Evolutionary conservation across 768 basidiomycete genomes (phyloP).

Genomic region (Rhodosporidiobolus odoratus): DNA sequence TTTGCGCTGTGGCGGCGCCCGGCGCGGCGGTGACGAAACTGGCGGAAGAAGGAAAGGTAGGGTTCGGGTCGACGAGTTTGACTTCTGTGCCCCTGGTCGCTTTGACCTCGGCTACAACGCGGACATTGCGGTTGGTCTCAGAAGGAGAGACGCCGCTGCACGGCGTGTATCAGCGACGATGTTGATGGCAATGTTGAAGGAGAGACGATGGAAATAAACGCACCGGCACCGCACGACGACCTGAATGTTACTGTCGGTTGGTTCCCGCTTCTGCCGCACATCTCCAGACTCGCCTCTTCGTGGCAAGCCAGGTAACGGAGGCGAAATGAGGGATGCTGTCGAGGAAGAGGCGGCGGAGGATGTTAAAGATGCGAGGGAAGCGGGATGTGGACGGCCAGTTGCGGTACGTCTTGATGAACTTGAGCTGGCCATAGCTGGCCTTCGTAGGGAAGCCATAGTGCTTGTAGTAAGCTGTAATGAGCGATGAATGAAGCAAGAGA

Average conservation of each 20-base stretch:
- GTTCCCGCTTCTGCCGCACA: not conserved
- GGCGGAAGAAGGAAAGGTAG: constrained; percentile 56
- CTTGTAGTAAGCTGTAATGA: too few relatives aligned
- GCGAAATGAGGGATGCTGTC: not conserved
- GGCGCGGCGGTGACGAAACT: not conserved
- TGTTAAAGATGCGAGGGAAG: not conserved
- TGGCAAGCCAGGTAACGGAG: not conserved
- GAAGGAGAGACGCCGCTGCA: constrained; percentile 25
- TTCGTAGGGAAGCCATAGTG: too few relatives aligned
- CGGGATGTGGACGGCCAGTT: not conserved
- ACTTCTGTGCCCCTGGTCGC: constrained; percentile 36
- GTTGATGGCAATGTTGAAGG: not conserved
- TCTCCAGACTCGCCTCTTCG: not conserved
- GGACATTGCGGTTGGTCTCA: constrained; percentile 4
- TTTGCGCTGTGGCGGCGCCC: not conserved
- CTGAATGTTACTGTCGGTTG: constrained; percentile 62
- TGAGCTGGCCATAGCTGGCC: too few relatives aligned
- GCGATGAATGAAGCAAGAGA: too few relatives aligned
- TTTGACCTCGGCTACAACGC: constrained; percentile 23
- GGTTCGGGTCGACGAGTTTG: constrained; percentile 48
- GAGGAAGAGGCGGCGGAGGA: not conserved
- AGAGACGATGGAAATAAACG: constrained; percentile 24
- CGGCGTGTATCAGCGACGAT: constrained; percentile 21
- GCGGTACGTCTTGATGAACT: too few relatives aligned
- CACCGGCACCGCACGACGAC: constrained; percentile 85